Conservation (phyloP, 2,329 filamentous ascomycete species). For the Ceratocystis colombiana region DNA sequence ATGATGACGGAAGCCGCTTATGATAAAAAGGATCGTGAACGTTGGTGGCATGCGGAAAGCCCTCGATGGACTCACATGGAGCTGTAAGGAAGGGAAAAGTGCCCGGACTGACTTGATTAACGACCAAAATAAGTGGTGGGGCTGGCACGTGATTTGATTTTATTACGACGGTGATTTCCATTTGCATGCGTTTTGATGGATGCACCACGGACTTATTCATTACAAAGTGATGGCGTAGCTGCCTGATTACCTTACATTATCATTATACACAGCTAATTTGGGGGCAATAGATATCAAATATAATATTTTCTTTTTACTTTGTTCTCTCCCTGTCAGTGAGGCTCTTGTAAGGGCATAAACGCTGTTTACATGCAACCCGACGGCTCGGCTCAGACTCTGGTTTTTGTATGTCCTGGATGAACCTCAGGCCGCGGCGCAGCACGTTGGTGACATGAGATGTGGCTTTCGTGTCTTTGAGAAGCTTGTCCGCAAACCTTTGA, state of each 20-base stretch:
- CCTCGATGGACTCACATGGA: slow-evolving; percentile 36
- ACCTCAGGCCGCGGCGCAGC: no score
- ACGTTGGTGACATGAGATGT: no score
- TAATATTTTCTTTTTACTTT: not conserved
- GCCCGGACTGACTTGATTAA: not conserved
- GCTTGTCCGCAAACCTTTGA: no score
- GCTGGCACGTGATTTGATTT: slow-evolving; percentile 6
- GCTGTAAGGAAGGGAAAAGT: slow-evolving; percentile 18
- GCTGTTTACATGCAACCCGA: no score
- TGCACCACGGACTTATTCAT: not conserved
- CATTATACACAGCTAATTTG: not conserved
- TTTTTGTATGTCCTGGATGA: no score
- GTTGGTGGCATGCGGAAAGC: slow-evolving; percentile 44
- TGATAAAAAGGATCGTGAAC: slow-evolving; percentile 40
- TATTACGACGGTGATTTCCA: not conserved
- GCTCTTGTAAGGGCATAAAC: no score
- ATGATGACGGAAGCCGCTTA: slow-evolving; percentile 30
- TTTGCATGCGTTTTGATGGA: not conserved
- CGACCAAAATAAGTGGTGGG: not conserved
- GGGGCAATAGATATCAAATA: not conserved
- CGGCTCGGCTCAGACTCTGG: no score
- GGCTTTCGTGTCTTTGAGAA: no score
- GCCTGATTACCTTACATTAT: not conserved
- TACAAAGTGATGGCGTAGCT: no score
- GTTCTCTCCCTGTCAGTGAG: not conserved